A percentile compares a stretch with the other conserved stretches of the same genome.
These are phyloP conservation scores for Xylariaceae sp. DNA, from an alignment of 2,329 filamentous ascomycete species.

Conservation along the genomic window DNA sequence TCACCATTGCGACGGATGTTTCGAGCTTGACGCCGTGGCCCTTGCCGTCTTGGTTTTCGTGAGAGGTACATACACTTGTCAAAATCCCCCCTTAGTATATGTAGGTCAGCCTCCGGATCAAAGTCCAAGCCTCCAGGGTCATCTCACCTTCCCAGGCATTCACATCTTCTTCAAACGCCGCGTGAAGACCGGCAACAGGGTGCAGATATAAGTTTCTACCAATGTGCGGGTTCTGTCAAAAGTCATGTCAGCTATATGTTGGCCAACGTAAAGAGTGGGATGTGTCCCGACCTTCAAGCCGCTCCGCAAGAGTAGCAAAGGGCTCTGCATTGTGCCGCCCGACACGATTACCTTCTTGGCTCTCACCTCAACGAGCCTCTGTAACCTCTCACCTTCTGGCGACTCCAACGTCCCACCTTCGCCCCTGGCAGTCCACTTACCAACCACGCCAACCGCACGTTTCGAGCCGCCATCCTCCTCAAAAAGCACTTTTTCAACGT, in stretches of 20 bases:
- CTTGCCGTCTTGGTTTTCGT: conserved; percentile 71
- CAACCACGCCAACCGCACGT: conserved; percentile 63
- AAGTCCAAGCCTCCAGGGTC: no score
- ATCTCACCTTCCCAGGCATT: conserved; percentile 55
- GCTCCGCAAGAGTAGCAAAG: conserved; percentile 67
- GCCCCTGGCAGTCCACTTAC: conserved; percentile 68
- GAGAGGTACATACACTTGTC: conserved; percentile 67
- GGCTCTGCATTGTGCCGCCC: conserved; percentile 68
- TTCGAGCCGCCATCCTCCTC: conserved; percentile 40
- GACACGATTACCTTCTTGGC: conserved; percentile 78
- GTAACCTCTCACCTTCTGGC: conserved; percentile 36
- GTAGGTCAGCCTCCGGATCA: neutral
- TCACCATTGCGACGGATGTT: conserved; percentile 59
- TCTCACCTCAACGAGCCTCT: conserved; percentile 60
- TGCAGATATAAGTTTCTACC: conserved; percentile 78
- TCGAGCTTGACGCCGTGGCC: conserved; percentile 83
- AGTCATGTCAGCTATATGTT: neutral
- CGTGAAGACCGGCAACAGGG: conserved; percentile 54
- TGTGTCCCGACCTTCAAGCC: conserved; percentile 54
- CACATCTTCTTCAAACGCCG: conserved; percentile 61
- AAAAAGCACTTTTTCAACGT: conserved; percentile 50
- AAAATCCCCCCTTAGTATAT: conserved; percentile 57
- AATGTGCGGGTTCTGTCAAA: conserved; percentile 61
- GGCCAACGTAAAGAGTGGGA: neutral
- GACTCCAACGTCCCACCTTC: conserved; percentile 49